Evolutionary conservation across 2,329 filamentous ascomycete species (phyloP), one percentile per base, ranked within the genome.

Genomic region (Diaporthe longicolla): DNA sequence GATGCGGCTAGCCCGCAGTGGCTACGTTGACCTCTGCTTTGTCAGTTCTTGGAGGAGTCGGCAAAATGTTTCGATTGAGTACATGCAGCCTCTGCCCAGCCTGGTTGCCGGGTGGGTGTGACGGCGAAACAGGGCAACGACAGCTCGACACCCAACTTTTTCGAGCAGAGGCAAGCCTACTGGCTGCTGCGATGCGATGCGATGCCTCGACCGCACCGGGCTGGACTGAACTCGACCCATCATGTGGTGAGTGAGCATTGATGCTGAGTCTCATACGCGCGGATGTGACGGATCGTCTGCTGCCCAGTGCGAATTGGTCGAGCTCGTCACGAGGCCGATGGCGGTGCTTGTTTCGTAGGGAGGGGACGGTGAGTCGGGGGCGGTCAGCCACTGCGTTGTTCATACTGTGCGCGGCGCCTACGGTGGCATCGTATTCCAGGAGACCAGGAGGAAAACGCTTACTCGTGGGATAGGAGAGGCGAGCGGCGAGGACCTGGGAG

Each of bases 241-340:
- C 45, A 48, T 24, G 29, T 68, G 63, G 48, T 68, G 48, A 68
- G 63, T 68, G 48, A 68, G 63, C 63, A 68, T 68, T 68, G 63
- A 68, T 68, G 45, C 45, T 54, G 63, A 54, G 63, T 68, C 63
- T 66, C 63, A 52, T 52, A 24, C 26, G 29, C 48, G 48, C 63
- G 63, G 63, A 68, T 68, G 63, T 35, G 63, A 68, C 48, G 63
- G 63, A 68, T 54, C 63, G 48, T 68, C 48, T 13, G 63, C 45
- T 68, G 63, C 63, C 63, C 63, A 68, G 63, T 68, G 63, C 63
- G 63, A 54, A 40, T 68, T 40, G 63, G 48, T 54, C 63, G 32
- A 68, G 13, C 48, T 54, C 48, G 48, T 68, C 48, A 68, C 45
- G 24, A 29, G 63, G 63, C 63, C 63, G 63, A 68, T 68, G 63